Percentiles rank a stretch among this genome's conserved stretches.
phyloP scores from a whole-genome alignment of 495 filamentous ascomycete genomes.

The Pyrenopolyporus hunteri region DNA sequence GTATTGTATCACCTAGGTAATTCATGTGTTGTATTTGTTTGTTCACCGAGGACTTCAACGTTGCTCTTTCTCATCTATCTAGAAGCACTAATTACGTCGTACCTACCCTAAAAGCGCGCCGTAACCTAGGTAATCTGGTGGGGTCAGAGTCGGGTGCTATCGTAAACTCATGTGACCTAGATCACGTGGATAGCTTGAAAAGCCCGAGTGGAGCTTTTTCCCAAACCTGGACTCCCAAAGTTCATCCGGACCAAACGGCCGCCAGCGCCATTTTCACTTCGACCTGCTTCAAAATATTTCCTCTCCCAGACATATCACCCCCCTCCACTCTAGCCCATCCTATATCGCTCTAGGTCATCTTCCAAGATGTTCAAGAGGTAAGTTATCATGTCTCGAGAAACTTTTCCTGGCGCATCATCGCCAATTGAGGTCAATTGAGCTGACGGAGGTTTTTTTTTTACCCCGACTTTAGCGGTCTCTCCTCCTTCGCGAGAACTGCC shows the following conservation, averaged over 20 bases:
- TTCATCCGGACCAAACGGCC: slow-evolving; percentile 31
- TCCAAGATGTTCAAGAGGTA: slow-evolving; percentile 91
- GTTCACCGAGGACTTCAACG: too few relatives aligned
- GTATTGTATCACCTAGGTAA: too few relatives aligned
- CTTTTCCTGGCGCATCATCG: slow-evolving; percentile 19
- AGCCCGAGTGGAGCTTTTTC: slow-evolving; percentile 16
- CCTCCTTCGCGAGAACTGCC: slow-evolving; percentile 78
- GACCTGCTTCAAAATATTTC: slow-evolving; percentile 44
- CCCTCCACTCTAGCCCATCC: slow-evolving; percentile 50
- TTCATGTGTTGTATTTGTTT: too few relatives aligned
- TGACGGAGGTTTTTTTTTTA: slow-evolving; percentile 45
- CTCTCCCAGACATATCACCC: slow-evolving; percentile 47
- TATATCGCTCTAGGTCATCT: slow-evolving; percentile 58
- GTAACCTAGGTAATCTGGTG: not conserved
- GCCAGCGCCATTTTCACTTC: slow-evolving; percentile 44
- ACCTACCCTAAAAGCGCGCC: not conserved
- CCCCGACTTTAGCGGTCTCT: slow-evolving; percentile 69
- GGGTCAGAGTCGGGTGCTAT: slow-evolving; percentile 23
- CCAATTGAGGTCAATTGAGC: slow-evolving; percentile 56
- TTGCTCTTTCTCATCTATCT: too few relatives aligned
- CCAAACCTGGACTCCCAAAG: slow-evolving; percentile 4
- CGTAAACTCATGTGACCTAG: slow-evolving; percentile 37
- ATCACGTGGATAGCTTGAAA: slow-evolving; percentile 21
- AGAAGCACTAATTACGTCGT: too few relatives aligned
- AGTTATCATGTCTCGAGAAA: slow-evolving; percentile 42